A percentile compares a stretch with the other conserved stretches of the same genome.
phyloP scores from a whole-genome alignment of 1,139 yeast genomes.

The Blastobotrys ciferrii region DNA sequence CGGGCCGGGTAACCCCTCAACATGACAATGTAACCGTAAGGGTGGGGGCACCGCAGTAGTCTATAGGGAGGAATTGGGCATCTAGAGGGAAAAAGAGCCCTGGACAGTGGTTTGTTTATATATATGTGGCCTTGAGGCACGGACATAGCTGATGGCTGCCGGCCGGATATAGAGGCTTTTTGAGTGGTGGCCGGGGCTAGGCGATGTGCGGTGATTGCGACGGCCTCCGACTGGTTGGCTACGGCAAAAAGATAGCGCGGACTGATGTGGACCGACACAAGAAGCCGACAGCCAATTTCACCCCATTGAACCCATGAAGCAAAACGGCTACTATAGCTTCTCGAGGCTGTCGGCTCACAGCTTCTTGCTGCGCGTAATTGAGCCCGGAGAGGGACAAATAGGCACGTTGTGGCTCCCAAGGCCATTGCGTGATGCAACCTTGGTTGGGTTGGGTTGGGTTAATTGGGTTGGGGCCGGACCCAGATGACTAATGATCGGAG shows the following conservation, averaged over 20 bases:
- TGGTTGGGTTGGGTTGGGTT: background rate
- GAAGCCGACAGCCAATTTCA: too few species aligned
- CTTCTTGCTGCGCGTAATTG: too few species aligned
- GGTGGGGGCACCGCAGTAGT: background rate
- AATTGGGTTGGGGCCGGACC: background rate
- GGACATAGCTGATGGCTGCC: too few species aligned
- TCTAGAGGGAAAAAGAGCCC: background rate
- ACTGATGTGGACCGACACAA: background rate
- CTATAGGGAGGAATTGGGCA: background rate
- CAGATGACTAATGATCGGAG: background rate
- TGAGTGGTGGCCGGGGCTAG: too few species aligned
- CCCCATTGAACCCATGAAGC: too few species aligned
- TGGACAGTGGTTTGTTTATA: background rate
- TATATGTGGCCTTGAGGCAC: too few species aligned
- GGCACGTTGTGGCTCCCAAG: too few species aligned
- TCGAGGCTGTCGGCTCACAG: too few species aligned
- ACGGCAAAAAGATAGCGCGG: background rate
- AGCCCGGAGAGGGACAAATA: too few species aligned
- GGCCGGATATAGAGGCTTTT: too few species aligned
- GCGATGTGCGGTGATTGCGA: background rate
- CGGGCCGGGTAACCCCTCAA: background rate
- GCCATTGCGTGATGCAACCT: too few species aligned
- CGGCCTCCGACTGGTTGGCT: background rate
- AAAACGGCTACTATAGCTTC: too few species aligned
- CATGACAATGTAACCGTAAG: background rate